Base-by-base conservation (phyloP, 306 rosid species). In the Corylus americana region DNA sequence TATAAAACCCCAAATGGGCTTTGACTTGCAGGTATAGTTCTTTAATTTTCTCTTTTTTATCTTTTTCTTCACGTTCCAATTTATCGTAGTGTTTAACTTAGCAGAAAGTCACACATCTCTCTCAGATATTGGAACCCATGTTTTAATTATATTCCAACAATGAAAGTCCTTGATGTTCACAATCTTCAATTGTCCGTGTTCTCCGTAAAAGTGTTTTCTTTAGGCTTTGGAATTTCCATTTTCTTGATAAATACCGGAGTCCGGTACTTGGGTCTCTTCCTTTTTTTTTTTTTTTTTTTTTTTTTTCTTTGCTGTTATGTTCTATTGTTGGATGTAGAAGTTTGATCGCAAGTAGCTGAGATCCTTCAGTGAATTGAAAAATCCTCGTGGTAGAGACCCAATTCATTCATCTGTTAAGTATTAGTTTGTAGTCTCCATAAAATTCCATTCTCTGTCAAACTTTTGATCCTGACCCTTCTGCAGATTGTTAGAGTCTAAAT, bases 381-480 rank as follows among this genome's bases (percentile, higher is more conserved):
- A 45, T 45, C 18, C 8, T 51, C 8, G 62, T 63, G 73, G 18
- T 72, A n/a, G 77, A 76, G 69, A 49, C 72, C 73, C 87, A 63
- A 37, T 55, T 66, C 48, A 55, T 77, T 76, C 54, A 11, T 71
- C 11, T 75, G 62, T 53, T 64, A 62, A 71, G 62, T 74, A 61
- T 86, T 76, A 82, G 78, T 75, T 83, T 79, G 63, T 47, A 83
- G 71, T 80, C 48, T 71, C 31, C 37, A 11, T 29, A 55, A 64
- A 70, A 66, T 76, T 6, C 78, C 37, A 31, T 53, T 80, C 48
- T 53, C 2, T 73, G 70, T 68, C 12, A 69, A 77, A 10, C 27
- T 71, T 84, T 78, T 77, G 48, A 74, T 62, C 74, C 64, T 51
- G 82, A 64, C n/a, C 47, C 39, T 17, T 39, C 14, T 47, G 59